phyloP scores from a whole-genome alignment of 2,329 filamentous ascomycete genomes.

The Aspergillus glaucus region DNA sequence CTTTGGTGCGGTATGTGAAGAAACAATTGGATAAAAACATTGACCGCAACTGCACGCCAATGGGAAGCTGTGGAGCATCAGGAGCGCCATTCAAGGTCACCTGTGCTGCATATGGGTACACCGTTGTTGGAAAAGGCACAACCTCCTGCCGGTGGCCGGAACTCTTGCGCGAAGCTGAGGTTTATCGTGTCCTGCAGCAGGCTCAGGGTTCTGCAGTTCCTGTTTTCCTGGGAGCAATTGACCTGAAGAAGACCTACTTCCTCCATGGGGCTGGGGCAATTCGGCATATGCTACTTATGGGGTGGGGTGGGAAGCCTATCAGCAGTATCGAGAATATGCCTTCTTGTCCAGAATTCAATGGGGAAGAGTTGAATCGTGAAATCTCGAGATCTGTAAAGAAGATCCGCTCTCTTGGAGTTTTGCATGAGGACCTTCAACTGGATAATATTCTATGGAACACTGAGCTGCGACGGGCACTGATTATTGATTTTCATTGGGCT shows the following conservation, averaged over 20 bases:
- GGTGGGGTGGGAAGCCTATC: conserved; percentile 17
- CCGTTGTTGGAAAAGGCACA: conserved; percentile 26
- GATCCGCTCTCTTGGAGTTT: conserved; percentile 12
- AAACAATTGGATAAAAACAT: conserved; percentile 21
- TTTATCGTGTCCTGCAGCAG: conserved; percentile 17
- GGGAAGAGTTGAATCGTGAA: background rate
- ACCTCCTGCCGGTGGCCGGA: conserved; percentile 18
- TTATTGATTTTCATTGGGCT: conserved; percentile 19
- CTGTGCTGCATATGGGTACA: conserved; percentile 3
- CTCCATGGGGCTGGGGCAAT: conserved; percentile 18
- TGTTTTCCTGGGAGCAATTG: conserved; percentile 21
- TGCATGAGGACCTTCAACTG: conserved; percentile 14
- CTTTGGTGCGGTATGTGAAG: conserved; percentile 19
- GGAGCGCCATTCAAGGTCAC: conserved; percentile 25
- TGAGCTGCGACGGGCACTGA: conserved; percentile 16
- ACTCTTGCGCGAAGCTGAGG: conserved; percentile 18
- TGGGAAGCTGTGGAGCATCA: conserved; percentile 17
- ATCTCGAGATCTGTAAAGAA: conserved; percentile 3
- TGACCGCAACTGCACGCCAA: conserved; percentile 18
- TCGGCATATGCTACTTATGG: conserved; percentile 27
- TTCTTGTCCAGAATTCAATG: background rate
- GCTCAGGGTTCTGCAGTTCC: conserved; percentile 23
- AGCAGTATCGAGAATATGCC: background rate
- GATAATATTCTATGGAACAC: conserved; percentile 20
- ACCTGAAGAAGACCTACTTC: conserved; percentile 21